Percentiles rank a stretch among this genome's conserved stretches.
Evolutionary conservation across 768 basidiomycete genomes (phyloP).

Genomic region (Leccinum pellstonianum): DNA sequence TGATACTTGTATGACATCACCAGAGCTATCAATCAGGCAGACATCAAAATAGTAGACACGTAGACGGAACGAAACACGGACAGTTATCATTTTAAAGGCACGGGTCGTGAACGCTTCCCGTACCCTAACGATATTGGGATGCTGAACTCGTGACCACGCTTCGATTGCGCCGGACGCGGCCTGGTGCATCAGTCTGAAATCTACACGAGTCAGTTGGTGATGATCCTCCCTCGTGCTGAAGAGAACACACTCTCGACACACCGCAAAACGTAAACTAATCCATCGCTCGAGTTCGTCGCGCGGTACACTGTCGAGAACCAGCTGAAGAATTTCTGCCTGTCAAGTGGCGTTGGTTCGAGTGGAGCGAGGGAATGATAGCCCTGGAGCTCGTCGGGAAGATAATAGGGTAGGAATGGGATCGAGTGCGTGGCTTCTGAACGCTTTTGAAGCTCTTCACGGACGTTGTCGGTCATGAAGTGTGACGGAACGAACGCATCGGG

Average conservation of each 20-base stretch:
- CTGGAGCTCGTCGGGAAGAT: conserved; percentile 82
- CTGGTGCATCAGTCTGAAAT: conserved; percentile 80
- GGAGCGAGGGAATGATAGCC: conserved; percentile 88
- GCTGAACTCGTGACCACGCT: conserved; percentile 78
- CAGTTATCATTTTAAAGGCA: conserved; percentile 88
- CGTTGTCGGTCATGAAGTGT: conserved; percentile 85
- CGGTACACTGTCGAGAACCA: conserved; percentile 86
- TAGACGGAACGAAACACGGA: conserved; percentile 37
- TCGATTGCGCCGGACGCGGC: conserved; percentile 81
- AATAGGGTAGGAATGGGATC: conserved; percentile 42
- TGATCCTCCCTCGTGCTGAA: neutral
- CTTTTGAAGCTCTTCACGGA: conserved; percentile 57
- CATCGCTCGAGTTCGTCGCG: conserved; percentile 75
- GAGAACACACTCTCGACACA: conserved; percentile 75
- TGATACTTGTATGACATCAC: conserved; percentile 91
- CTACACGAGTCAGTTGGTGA: conserved; percentile 40
- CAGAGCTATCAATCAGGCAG: conserved; percentile 54
- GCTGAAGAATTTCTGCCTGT: conserved; percentile 72
- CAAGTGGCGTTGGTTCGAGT: conserved; percentile 57
- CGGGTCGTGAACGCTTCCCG: conserved; percentile 94
- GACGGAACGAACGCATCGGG: conserved; percentile 53
- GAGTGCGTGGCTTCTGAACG: conserved; percentile 46
- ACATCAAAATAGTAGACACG: conserved; percentile 9
- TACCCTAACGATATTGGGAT: conserved; percentile 82
- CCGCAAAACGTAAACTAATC: conserved; percentile 71